phyloP scores from a whole-genome alignment of 371 early-diverging fungal genomes.

The Dinochytrium kinnereticum region DNA sequence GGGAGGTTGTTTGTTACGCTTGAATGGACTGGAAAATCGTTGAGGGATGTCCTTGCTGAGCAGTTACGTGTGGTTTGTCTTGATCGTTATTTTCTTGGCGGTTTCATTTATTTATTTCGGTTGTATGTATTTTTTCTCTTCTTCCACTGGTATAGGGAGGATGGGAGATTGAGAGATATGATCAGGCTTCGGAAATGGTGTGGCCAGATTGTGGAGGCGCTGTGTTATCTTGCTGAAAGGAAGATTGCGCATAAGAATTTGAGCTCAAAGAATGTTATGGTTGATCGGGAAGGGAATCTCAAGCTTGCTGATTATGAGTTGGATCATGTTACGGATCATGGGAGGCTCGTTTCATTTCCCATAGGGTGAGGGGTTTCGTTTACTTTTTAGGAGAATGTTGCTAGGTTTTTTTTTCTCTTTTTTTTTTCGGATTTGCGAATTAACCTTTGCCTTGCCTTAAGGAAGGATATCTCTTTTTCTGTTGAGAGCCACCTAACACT shows the following conservation, averaged over 20 bases:
- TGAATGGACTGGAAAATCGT: background rate
- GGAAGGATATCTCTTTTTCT: too few species aligned
- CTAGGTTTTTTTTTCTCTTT: background rate
- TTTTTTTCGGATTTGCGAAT: too few species aligned
- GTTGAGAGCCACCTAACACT: background rate
- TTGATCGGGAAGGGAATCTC: background rate
- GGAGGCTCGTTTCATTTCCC: background rate
- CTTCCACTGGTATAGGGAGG: too few species aligned
- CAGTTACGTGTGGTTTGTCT: conserved; percentile 4
- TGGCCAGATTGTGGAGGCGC: background rate
- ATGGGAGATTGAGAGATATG: too few species aligned
- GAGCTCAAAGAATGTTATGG: background rate
- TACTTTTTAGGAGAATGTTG: too few species aligned
- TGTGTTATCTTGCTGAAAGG: background rate
- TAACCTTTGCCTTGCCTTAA: too few species aligned
- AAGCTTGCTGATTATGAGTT: background rate
- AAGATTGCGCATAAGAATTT: background rate
- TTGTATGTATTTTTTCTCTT: too few species aligned
- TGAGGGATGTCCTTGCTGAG: background rate
- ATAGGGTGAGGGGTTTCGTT: background rate
- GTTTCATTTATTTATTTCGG: too few species aligned
- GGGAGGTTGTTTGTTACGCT: background rate
- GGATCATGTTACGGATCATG: background rate
- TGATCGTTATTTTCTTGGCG: background rate
- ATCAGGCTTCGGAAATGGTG: background rate